Percentiles rank a stretch among this genome's conserved stretches.
Conservation (phyloP, 1,284 basidiomycete species). For the Singerocomus inundabilis region DNA sequence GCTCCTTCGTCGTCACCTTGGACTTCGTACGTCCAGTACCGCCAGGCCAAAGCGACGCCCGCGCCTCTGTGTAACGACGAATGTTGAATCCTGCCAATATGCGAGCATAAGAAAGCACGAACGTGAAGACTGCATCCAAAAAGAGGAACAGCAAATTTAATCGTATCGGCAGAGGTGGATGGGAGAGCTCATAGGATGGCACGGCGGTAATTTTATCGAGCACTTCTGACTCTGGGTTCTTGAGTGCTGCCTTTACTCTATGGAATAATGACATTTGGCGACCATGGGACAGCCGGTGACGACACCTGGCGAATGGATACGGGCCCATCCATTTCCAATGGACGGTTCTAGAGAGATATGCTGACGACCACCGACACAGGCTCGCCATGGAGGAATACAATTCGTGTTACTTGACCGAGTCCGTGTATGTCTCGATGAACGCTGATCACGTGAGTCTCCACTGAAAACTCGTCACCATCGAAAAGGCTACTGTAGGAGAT, state of each 20-base stretch:
- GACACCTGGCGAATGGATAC: neutral
- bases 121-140: conserved; percentile 58
- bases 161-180: conserved; percentile 19
- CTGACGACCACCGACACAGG: conserved; percentile 26
- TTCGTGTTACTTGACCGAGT: neutral
- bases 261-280: conserved; percentile 20
- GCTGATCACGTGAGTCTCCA: conserved; percentile 7
- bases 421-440: neutral
- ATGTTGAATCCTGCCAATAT: neutral
- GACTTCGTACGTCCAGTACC: conserved; percentile 28
- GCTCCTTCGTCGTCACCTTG: conserved; percentile 14
- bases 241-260: conserved; percentile 33
- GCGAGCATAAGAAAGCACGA: conserved; percentile 12
- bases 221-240: conserved; percentile 53
- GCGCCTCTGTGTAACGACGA: conserved; percentile 15
- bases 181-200: conserved; percentile 27
- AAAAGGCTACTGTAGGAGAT: neutral
- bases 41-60: conserved; percentile 42
- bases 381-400: conserved; percentile 50
- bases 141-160: conserved; percentile 45
- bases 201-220: conserved; percentile 20
- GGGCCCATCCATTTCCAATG: neutral
- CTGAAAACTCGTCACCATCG: neutral
- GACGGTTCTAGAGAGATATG: neutral
- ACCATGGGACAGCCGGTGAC: neutral